A percentile compares a stretch with the other conserved stretches of the same genome.
These are phyloP conservation scores for Plenodomus tracheiphilus DNA, from an alignment of 2,329 filamentous ascomycete species.

Conservation along the genomic window DNA sequence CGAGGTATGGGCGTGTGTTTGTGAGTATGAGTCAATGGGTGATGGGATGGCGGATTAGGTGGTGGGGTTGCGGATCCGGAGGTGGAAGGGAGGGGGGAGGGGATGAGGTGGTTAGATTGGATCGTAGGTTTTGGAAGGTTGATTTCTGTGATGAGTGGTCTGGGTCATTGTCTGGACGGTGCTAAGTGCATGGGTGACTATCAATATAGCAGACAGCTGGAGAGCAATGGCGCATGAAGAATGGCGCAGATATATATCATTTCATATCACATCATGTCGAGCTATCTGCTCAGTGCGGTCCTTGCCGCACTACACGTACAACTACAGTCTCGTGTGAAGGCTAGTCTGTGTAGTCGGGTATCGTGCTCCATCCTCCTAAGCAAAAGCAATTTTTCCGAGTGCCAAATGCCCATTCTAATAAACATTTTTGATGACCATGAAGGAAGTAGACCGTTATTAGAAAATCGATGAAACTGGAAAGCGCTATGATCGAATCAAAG, in stretches of 20 bases:
- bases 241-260: neutral
- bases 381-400: neutral
- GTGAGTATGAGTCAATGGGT: neutral
- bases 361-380: neutral
- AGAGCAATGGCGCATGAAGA: neutral
- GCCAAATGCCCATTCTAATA: neutral
- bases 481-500: slow-evolving; percentile 10
- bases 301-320: neutral
- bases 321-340: neutral
- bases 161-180: too few relatives aligned
- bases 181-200: too few relatives aligned
- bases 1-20: neutral
- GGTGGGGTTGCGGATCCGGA: too few relatives aligned
- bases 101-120: too few relatives aligned
- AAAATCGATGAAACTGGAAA: neutral
- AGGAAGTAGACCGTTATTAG: neutral
- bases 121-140: too few relatives aligned
- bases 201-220: too few relatives aligned
- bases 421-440: neutral
- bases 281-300: neutral
- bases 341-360: neutral
- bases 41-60: neutral
- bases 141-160: too few relatives aligned
- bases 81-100: too few relatives aligned
- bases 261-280: neutral